Percentiles rank a stretch among this genome's conserved stretches.
These are phyloP conservation scores for Aegilops bicornis DNA, from an alignment of 176 grass and related monocot genomes.

Conservation along the genomic window DNA sequence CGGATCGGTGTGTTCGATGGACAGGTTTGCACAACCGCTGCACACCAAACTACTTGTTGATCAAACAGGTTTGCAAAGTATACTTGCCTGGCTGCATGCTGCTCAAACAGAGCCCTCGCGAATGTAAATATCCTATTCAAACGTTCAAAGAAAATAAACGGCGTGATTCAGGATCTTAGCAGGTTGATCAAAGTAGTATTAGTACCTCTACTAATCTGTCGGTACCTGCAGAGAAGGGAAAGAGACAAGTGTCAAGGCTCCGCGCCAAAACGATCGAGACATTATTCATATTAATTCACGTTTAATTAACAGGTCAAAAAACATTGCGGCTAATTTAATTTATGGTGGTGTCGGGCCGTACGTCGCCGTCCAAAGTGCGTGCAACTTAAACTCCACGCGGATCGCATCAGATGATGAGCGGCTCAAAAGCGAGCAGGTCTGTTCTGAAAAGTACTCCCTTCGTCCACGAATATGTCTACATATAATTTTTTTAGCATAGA, in stretches of 20 bases:
- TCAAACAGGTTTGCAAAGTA: no score
- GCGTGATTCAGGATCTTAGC: neutral
- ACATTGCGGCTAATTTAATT: neutral
- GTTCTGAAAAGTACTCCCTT: no score
- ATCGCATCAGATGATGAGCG: constrained; percentile 9
- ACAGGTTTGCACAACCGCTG: neutral
- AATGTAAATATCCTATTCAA: neutral
- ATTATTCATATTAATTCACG: no score
- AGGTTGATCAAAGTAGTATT: neutral
- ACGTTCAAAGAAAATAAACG: neutral
- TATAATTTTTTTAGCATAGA: no score
- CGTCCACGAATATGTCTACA: no score
- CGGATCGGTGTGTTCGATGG: neutral
- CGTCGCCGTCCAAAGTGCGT: constrained; percentile 29
- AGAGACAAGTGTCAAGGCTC: no score
- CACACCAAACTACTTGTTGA: neutral
- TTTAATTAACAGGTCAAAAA: no score
- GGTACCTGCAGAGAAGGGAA: no score
- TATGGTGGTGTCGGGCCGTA: constrained; percentile 12
- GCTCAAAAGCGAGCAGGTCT: neutral
- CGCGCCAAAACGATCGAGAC: no score
- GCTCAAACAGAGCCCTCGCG: neutral
- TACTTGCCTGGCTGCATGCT: no score
- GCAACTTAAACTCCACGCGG: constrained; percentile 4
- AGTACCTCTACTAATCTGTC: no score